Percentiles rank a stretch among this genome's conserved stretches.
Evolutionary conservation across 768 basidiomycete species (phyloP).

Genomic region (Astraeus odoratus): DNA sequence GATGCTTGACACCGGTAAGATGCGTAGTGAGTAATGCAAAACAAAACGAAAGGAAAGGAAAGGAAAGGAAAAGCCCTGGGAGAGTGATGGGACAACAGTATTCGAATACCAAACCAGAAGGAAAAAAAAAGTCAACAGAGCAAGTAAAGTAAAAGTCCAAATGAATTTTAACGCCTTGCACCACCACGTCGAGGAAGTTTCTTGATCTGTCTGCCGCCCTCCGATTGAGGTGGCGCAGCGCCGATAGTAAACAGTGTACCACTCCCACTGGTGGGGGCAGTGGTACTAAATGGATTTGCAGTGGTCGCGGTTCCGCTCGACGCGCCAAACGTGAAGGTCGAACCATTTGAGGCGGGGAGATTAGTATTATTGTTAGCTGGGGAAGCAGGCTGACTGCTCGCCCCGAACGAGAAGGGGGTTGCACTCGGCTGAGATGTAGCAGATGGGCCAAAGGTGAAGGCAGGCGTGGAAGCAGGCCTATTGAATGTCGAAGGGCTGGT

Average conservation of each 20-base stretch:
- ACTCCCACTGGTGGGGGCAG: constrained; percentile 24
- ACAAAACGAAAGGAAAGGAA: constrained; percentile 3
- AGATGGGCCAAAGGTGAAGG: constrained; percentile 42
- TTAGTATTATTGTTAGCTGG: constrained; percentile 39
- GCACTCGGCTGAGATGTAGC: constrained; percentile 29
- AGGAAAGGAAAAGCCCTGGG: background rate
- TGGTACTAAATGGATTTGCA: constrained; percentile 40
- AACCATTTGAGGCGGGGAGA: constrained; percentile 24
- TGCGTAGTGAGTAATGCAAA: constrained; percentile 15
- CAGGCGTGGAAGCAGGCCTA: constrained; percentile 28
- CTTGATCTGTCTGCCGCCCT: constrained; percentile 41
- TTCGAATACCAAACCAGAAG: constrained; percentile 6
- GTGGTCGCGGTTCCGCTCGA: constrained; percentile 30
- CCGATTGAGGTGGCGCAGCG: constrained; percentile 38
- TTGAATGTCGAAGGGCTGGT: constrained; percentile 54
- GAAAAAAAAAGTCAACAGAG: constrained; percentile 4
- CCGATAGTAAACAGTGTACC: constrained; percentile 53
- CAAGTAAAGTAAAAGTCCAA: constrained; percentile 2
- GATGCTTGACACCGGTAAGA: constrained; percentile 23
- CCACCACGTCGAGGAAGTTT: constrained; percentile 43
- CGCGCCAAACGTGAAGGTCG: constrained; percentile 34
- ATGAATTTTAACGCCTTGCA: constrained; percentile 17
- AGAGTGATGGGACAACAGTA: constrained; percentile 2
- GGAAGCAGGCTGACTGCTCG: constrained; percentile 50
- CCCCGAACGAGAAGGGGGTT: constrained; percentile 43